phyloP scores from a whole-genome alignment of 2,329 filamentous ascomycete genomes.

The Pestalotiopsis sp. region DNA sequence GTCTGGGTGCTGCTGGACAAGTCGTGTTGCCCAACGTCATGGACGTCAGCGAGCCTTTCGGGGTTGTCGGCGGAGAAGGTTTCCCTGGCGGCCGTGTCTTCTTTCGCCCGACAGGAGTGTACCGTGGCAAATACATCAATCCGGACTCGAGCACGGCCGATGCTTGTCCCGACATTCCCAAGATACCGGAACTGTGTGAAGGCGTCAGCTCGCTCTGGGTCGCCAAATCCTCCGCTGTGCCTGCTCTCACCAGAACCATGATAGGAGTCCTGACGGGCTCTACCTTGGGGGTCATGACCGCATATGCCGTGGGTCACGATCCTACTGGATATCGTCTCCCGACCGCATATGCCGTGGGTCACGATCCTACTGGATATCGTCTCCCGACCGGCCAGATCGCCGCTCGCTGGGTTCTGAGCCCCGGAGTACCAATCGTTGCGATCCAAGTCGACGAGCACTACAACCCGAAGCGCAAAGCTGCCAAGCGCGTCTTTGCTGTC shows the following conservation, averaged over 20 bases:
- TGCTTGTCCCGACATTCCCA: slow-evolving; percentile 73
- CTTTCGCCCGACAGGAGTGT: slow-evolving; percentile 73
- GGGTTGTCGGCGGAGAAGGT: slow-evolving; percentile 82
- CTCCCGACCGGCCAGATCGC: slow-evolving; percentile 76
- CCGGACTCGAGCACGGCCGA: slow-evolving; percentile 60
- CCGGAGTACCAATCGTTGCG: slow-evolving; percentile 86
- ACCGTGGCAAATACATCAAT: slow-evolving; percentile 73
- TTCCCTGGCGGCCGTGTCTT: slow-evolving; percentile 80
- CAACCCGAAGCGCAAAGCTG: slow-evolving; percentile 66
- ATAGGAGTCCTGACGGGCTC: slow-evolving; percentile 83
- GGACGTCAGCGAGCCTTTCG: slow-evolving; percentile 85
- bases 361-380: slow-evolving; percentile 57
- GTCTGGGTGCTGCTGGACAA: slow-evolving; percentile 70
- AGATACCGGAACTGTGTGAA: slow-evolving; percentile 68
- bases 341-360: slow-evolving; percentile 75
- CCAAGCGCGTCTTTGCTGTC: slow-evolving; percentile 82
- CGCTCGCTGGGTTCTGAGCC: slow-evolving; percentile 85
- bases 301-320: slow-evolving; percentile 72
- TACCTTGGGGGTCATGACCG: slow-evolving; percentile 77
- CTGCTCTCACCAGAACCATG: slow-evolving; percentile 71
- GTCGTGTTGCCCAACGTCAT: slow-evolving; percentile 81
- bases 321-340: slow-evolving; percentile 61
- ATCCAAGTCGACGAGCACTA: slow-evolving; percentile 84
- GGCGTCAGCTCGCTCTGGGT: slow-evolving; percentile 84
- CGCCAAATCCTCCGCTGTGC: slow-evolving; percentile 75